A percentile compares a stretch with the other conserved stretches of the same genome.
These are phyloP conservation scores for Lupinus albus DNA, from an alignment of 306 rosid genomes.

Conservation along the genomic window DNA sequence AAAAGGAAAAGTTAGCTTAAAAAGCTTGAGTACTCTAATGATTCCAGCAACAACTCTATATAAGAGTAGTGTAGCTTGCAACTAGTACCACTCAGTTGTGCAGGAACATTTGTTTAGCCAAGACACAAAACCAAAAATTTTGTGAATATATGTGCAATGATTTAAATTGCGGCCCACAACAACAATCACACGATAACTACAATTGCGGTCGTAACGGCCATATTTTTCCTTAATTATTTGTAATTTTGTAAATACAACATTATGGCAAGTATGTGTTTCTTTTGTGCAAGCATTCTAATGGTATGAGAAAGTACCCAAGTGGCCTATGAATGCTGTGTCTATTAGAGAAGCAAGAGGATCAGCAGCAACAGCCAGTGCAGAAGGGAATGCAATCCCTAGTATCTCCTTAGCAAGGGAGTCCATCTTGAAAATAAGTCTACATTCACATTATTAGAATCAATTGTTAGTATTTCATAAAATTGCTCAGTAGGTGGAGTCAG, in stretches of 20 bases:
- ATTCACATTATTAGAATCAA: conserved; percentile 33
- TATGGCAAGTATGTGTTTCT: not conserved
- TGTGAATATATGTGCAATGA: not conserved
- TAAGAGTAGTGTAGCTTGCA: not conserved
- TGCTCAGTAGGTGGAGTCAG: not conserved
- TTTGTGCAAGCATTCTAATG: conserved; percentile 8
- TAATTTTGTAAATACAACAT: not conserved
- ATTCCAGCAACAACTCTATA: not conserved
- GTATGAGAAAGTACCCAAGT: conserved; percentile 60
- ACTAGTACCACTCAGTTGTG: not conserved
- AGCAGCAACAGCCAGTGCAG: conserved; percentile 94
- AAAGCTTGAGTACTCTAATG: not conserved
- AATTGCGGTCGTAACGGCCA: not conserved
- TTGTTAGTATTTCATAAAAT: conserved; percentile 9
- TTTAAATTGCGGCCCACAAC: not conserved
- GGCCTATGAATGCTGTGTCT: conserved; percentile 97
- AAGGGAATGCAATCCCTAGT: conserved; percentile 84
- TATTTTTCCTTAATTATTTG: no score
- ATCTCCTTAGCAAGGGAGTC: conserved; percentile 77
- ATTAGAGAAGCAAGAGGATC: conserved; percentile 97
- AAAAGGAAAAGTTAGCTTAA: not conserved
- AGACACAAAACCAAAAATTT: not conserved
- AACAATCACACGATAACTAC: not conserved
- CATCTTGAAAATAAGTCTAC: conserved; percentile 74
- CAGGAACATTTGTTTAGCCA: not conserved